Evolutionary conservation across 345 rosid species (phyloP), one percentile per base, ranked within the genome.

Genomic region (Citrus maxima): DNA sequence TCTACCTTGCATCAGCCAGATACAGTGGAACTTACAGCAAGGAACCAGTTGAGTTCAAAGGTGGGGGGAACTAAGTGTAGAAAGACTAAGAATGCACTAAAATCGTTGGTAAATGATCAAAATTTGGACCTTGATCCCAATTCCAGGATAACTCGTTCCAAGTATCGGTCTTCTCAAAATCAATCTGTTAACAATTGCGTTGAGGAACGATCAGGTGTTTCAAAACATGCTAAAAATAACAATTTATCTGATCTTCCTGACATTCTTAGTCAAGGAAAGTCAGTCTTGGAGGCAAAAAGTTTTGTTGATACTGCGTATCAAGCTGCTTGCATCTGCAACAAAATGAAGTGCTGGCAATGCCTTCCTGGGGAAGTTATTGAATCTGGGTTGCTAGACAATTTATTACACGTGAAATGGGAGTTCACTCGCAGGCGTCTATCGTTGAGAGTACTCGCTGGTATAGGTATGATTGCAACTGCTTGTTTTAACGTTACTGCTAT

Each of bases 91-190:
- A 83, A 58, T 72, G 74, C 80, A 37, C 72, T 72, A 66, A 84
- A 80, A 81, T 72, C 89, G 64, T 66, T 78, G 62, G 30, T 78
- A 65, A 84, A 87, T 81, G 91, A 85, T 79, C 87, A 89, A 42
- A 27, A 58, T 76, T 78, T 83, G 75, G 80, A 77, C 77, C 40
- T 81, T 67, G 92, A 82, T 79, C 82, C 22, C 67, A 83, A 68
- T 77, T 82, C 81, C 62, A 93, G 98, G 80, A 24, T 90, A 80
- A 95, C 98, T 74, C 92, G 97, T 60, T 93, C 98, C n/a, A 91
- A 83, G 87, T 82, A 75, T 70, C 88, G 88, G 72, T 89, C 88
- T 79, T 85, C 84, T 63, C 88, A 87, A 78, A 88, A 80, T 74
- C 88, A 91, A 73, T 77, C 75, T 78, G 76, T 68, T 25, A 83